These are phyloP conservation scores for Musa balbisiana DNA, from an alignment of 202 grass and related monocot genomes.

Conservation along the genomic window DNA sequence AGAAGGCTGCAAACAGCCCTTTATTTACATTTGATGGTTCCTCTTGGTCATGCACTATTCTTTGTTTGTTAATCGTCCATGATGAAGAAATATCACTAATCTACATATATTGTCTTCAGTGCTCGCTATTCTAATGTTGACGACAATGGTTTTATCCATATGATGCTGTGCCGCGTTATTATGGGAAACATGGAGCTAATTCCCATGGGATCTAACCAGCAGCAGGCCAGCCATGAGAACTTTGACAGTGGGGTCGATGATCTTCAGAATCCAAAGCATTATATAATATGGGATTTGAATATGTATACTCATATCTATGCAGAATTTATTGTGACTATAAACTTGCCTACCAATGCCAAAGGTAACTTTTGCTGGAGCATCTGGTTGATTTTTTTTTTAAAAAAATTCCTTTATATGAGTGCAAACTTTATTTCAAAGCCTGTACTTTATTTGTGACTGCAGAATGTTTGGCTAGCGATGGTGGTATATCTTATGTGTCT, in stretches of 20 bases:
- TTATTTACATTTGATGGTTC: neutral
- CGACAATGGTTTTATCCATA: constrained; percentile 62
- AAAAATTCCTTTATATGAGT: neutral
- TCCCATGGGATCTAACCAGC: constrained; percentile 63
- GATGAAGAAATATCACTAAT: neutral
- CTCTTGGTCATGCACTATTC: neutral
- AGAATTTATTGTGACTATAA: constrained; percentile 79
- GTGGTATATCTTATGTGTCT: constrained; percentile 49
- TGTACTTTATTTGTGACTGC: constrained; percentile 28
- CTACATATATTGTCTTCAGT: constrained; percentile 31
- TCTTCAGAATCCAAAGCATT: constrained; percentile 72
- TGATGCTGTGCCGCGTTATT: constrained; percentile 93
- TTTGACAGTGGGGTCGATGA: constrained; percentile 93
- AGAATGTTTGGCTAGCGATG: constrained; percentile 50
- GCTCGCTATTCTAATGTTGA: constrained; percentile 76
- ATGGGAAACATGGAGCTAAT: constrained; percentile 90
- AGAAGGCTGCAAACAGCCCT: neutral
- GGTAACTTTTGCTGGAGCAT: constrained; percentile 32
- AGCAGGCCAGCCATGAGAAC: constrained; percentile 45
- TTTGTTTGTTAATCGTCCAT: neutral
- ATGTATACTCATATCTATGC: constrained; percentile 75
- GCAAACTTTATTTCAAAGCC: constrained; percentile 6
- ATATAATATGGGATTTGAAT: constrained; percentile 90
- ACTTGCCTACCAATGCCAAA: constrained; percentile 61
- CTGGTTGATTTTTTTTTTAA: constrained; percentile 12